These are phyloP conservation scores for Camellia lanceoleosa DNA, from an alignment of 148 eudicot genomes.

Conservation along the genomic window DNA sequence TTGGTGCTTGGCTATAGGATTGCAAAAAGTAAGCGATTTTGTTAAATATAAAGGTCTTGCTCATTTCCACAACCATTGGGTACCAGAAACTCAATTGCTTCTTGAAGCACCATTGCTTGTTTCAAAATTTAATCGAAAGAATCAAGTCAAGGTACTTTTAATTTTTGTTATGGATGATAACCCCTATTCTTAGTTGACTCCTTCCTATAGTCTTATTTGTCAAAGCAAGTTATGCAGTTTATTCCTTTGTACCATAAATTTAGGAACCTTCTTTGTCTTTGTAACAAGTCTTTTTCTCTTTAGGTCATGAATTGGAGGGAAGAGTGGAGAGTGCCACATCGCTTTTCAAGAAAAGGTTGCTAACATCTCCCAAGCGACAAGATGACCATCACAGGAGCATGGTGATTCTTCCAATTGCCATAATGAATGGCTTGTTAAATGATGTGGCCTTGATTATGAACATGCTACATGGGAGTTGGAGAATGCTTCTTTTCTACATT, in stretches of 20 bases:
- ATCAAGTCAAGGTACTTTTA: constrained; percentile 33
- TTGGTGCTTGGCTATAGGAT: constrained; percentile 37
- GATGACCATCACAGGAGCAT: constrained; percentile 22
- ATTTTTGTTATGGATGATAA: background rate
- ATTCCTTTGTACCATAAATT: background rate
- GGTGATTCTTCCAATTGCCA: constrained; percentile 24
- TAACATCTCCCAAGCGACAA: constrained; percentile 22
- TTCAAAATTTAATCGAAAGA: constrained; percentile 28
- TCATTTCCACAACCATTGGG: constrained; percentile 72
- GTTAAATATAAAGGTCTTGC: constrained; percentile 87
- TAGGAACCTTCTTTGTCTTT: background rate
- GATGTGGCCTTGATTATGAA: constrained; percentile 67
- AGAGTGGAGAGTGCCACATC: constrained; percentile 71
- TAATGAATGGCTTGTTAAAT: constrained; percentile 80
- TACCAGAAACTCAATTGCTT: constrained; percentile 53
- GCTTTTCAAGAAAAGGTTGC: constrained; percentile 54
- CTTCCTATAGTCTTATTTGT: background rate
- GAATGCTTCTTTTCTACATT: constrained; percentile 26
- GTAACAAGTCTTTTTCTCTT: constrained; percentile 11
- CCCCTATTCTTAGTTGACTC: background rate
- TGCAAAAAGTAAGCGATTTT: constrained; percentile 45
- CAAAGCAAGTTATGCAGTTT: background rate
- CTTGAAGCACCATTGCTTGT: constrained; percentile 50
- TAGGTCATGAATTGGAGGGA: constrained; percentile 55
- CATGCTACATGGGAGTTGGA: constrained; percentile 74